Percentiles rank a stretch among this genome's conserved stretches.
phyloP scores from a whole-genome alignment of 768 basidiomycete genomes.

The Boletus eberwhitei region DNA sequence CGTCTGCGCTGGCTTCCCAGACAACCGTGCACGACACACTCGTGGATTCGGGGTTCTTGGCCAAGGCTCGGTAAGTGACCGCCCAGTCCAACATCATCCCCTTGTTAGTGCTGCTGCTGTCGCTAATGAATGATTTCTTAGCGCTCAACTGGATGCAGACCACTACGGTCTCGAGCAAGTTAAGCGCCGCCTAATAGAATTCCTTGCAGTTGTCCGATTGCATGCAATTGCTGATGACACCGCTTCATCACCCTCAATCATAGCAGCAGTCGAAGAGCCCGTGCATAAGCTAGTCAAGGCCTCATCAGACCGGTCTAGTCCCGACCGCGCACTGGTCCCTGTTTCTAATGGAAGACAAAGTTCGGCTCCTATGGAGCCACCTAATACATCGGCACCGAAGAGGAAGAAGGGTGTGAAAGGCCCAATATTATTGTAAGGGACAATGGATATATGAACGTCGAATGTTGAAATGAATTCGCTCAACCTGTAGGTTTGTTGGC shows the following conservation, averaged over 20 bases:
- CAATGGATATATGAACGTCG: not conserved
- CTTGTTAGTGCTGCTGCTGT: not conserved
- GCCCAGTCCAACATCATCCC: not conserved
- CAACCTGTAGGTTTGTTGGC: conserved; percentile 66
- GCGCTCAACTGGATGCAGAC: conserved; percentile 76
- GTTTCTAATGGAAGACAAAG: conserved; percentile 15
- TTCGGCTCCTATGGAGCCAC: not conserved
- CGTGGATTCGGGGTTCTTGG: conserved; percentile 56
- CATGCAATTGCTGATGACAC: conserved; percentile 32
- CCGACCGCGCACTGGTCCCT: conserved; percentile 22
- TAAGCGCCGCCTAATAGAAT: conserved; percentile 89
- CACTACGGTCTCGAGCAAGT: conserved; percentile 92
- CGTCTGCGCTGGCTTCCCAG: conserved; percentile 34
- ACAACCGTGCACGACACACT: conserved; percentile 36
- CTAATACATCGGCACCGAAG: conserved; percentile 5
- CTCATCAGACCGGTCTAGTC: conserved; percentile 18
- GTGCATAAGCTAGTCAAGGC: conserved; percentile 20
- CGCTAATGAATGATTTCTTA: conserved; percentile 1
- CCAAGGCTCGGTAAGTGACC: conserved; percentile 51
- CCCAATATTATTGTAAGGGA: conserved; percentile 61
- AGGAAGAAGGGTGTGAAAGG: conserved; percentile 54
- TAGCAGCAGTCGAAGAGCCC: conserved; percentile 1
- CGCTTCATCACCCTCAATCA: not conserved
- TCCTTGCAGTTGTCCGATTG: conserved; percentile 79
- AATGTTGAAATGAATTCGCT: not conserved